Evolutionary conservation across 768 basidiomycete genomes (phyloP).

Genomic region (Calocybe indica): DNA sequence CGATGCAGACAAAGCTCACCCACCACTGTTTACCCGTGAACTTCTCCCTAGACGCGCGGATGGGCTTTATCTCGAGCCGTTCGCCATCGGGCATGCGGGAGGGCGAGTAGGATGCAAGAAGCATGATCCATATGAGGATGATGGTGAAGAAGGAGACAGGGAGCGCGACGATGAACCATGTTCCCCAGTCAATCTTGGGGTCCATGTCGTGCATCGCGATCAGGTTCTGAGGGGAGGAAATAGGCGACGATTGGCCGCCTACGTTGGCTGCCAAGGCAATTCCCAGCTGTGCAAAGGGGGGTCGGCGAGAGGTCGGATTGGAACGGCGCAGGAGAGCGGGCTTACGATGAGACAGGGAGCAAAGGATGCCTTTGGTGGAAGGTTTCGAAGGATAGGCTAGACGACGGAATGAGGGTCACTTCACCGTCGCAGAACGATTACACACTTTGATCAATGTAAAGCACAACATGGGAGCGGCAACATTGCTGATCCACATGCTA

Average conservation of each 20-base stretch:
- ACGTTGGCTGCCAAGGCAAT: constrained; percentile 99
- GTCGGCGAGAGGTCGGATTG: background rate
- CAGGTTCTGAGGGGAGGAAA: constrained; percentile 96
- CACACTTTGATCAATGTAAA: constrained; percentile 80
- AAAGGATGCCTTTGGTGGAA: constrained; percentile 83
- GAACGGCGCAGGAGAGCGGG: constrained; percentile 5
- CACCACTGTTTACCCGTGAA: constrained; percentile 87
- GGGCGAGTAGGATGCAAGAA: constrained; percentile 78
- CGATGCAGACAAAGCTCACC: constrained; percentile 76
- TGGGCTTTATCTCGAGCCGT: constrained; percentile 77
- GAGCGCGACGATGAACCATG: constrained; percentile 91
- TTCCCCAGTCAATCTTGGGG: constrained; percentile 76
- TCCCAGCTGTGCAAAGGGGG: constrained; percentile 53
- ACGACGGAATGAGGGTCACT: constrained; percentile 2
- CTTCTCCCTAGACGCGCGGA: constrained; percentile 75
- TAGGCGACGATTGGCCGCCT: constrained; percentile 95
- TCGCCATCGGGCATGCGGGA: constrained; percentile 66
- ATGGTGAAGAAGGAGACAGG: constrained; percentile 88
- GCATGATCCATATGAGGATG: constrained; percentile 85
- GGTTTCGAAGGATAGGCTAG: constrained; percentile 88
- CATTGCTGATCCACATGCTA: constrained; percentile 99
- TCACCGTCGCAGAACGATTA: background rate
- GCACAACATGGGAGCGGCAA: constrained; percentile 95
- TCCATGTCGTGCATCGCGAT: constrained; percentile 90
- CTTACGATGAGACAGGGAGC: constrained; percentile 88